A percentile compares a stretch with the other conserved stretches of the same genome.
Evolutionary conservation across 1,284 basidiomycete genomes (phyloP).

Genomic region (Tilletia walkeri): DNA sequence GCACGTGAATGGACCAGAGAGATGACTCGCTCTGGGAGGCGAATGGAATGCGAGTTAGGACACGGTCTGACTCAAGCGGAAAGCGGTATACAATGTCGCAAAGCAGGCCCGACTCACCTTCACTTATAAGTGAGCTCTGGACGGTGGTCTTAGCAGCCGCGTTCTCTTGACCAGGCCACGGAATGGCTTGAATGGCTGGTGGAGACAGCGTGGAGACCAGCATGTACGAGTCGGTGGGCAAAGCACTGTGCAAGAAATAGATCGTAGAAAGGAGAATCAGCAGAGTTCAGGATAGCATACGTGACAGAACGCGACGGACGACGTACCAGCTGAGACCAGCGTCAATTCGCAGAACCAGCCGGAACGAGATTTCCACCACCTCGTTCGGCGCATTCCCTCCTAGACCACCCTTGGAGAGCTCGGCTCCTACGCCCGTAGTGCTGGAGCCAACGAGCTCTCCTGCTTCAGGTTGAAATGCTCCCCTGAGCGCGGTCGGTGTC

Average conservation of each 20-base stretch:
- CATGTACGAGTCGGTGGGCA: conserved; percentile 37
- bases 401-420: conserved; percentile 26
- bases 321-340: conserved; percentile 39
- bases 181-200: conserved; percentile 48
- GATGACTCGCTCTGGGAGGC: not conserved
- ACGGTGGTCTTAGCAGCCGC: conserved; percentile 1
- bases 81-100: not conserved
- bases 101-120: conserved; percentile 12
- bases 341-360: conserved; percentile 46
- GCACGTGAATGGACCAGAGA: conserved; percentile 38
- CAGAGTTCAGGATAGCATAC: not conserved
- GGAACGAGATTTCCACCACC: conserved; percentile 36
- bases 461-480: conserved; percentile 38
- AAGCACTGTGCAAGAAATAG: conserved; percentile 18
- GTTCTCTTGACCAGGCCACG: conserved; percentile 43
- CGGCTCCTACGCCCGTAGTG: conserved; percentile 27
- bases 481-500: conserved; percentile 29
- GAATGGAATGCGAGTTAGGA: not conserved
- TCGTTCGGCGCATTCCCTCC: conserved; percentile 27
- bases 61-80: conserved; percentile 11
- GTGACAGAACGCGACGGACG: no score
- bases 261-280: no score
- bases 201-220: conserved; percentile 46
- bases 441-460: conserved; percentile 32
- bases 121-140: not conserved